Conservation (phyloP, 2,329 filamentous ascomycete species). For the Fusarium luffae region DNA sequence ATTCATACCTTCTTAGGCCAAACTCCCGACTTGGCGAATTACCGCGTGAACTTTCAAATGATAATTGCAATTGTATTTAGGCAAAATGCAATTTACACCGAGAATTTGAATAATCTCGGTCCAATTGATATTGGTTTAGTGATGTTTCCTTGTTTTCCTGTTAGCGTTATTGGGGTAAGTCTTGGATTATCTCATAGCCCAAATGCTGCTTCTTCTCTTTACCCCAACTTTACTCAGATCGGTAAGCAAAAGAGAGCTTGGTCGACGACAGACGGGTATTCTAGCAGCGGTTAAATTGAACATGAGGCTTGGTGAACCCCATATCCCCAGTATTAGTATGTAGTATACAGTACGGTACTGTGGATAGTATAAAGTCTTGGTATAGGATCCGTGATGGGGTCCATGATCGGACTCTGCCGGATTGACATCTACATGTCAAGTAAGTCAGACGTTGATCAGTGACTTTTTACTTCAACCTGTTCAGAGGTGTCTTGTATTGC, state of each 20-base stretch:
- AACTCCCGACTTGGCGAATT: conserved; percentile 11
- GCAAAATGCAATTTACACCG: neutral
- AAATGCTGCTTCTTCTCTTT: neutral
- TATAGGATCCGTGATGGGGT: neutral
- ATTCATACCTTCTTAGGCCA: neutral
- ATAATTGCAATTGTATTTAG: neutral
- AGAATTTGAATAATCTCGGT: neutral
- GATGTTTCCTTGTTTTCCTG: neutral
- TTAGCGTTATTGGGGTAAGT: neutral
- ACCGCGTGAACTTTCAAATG: neutral
- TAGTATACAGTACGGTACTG: neutral
- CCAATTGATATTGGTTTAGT: neutral
- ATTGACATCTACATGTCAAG: neutral
- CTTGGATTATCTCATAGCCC: neutral
- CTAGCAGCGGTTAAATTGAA: no score
- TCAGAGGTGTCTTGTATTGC: neutral
- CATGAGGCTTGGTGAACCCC: neutral
- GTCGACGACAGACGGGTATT: neutral
- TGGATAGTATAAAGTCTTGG: neutral
- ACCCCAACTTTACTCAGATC: neutral
- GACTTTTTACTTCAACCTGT: neutral
- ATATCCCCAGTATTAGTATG: neutral
- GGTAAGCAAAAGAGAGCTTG: neutral
- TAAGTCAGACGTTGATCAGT: neutral
- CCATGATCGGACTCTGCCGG: neutral